Evolutionary conservation across 2,329 filamentous ascomycete species (phyloP).

Genomic region (Aspergillus jensenii): DNA sequence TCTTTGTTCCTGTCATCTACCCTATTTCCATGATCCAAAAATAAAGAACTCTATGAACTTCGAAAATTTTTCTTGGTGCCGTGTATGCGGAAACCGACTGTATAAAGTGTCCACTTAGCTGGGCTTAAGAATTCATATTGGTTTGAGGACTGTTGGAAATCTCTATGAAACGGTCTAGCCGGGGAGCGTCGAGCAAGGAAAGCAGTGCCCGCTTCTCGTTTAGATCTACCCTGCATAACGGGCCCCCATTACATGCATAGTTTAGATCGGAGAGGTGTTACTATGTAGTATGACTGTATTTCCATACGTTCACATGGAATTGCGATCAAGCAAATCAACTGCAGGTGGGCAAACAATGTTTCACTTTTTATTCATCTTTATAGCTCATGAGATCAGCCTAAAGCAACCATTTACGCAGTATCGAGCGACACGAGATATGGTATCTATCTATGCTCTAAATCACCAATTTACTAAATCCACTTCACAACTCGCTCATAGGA

Average conservation of each 20-base stretch:
- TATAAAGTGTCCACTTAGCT: neutral
- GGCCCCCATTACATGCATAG: neutral
- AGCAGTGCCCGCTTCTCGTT: neutral
- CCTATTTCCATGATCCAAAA: conserved; percentile 38
- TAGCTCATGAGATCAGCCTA: neutral
- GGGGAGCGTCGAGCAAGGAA: neutral
- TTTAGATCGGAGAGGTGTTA: neutral
- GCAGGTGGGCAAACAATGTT: neutral
- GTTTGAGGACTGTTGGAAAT: neutral
- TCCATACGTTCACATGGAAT: too few species aligned
- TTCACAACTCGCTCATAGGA: conserved; percentile 59
- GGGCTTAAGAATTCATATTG: neutral
- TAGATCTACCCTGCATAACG: neutral
- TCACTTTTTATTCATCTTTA: conserved; percentile 3
- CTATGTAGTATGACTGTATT: too few species aligned
- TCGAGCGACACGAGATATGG: conserved; percentile 6
- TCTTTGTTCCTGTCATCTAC: conserved; percentile 34
- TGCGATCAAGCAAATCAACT: neutral
- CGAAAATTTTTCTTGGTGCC: conserved; percentile 4
- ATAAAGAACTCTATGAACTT: conserved; percentile 36
- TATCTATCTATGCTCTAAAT: conserved; percentile 14
- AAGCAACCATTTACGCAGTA: neutral
- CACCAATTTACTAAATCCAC: neutral
- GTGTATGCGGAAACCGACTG: neutral
- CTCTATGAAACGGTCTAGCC: neutral